Base-by-base conservation (phyloP, 805 yeast genomes). In the Schwanniomyces pseudopolymorphus region DNA sequence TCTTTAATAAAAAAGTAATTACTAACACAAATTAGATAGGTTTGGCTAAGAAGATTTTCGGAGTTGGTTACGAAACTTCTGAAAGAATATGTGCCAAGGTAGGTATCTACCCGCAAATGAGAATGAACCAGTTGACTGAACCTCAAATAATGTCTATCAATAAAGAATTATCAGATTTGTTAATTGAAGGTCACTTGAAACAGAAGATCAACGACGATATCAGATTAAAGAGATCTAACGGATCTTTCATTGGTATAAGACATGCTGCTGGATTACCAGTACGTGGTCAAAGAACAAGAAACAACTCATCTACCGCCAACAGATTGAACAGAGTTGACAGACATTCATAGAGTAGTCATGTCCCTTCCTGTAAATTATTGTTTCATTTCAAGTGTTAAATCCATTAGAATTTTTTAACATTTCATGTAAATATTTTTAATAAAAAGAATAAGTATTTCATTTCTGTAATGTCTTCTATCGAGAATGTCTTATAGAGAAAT, bases 81-180 rank as follows among this genome's bases (percentile, higher is more conserved):
- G 80, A 79, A 52, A 74, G 75, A 57, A 74, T 94, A 44, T 90
- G 97, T 64, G 84, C 97, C 33, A 89, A 83, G 61, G 80, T 92
- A 19, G 97, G 96, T 9, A 79, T 94, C 49, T 92, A 91, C 61
- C 98, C 98, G 39, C 75, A 79, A 63, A 91, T 92, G 96, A 82
- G 96, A 69, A 85, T 91, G 87, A 94, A 88, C 64, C 96, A 94
- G 67, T 78, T 94, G 33, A 74, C 86, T 24, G 98, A 94, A 67
- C 87, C 89, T 22, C 96, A 90, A 58, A 77, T 90, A 39, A 78
- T 92, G 80, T 81, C 87, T 28, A 75, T 94, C 39, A 86, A 96
- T 33, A 92, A 90, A 64, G 97, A 94, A 64, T 75, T 94, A 41
- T 81, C 95, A 1, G 85, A 82, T 35, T 76, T 87, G 77, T 81